Base-by-base conservation (phyloP, 2,329 filamentous ascomycete species). In the Furcasterigmium sp. region DNA sequence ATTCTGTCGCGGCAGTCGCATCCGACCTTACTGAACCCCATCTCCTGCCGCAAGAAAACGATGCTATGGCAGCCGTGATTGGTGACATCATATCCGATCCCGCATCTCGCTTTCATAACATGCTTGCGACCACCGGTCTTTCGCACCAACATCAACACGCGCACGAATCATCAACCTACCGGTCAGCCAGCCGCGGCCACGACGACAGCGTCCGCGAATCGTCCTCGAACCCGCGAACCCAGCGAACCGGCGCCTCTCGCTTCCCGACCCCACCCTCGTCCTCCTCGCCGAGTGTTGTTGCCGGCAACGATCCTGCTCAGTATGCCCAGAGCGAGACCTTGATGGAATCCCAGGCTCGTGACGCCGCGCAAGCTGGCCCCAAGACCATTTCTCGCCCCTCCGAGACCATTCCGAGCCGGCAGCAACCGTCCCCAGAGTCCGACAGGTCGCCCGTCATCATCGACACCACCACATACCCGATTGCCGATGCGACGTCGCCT, bases 51-150 rank as follows among this genome's bases (percentile, higher is more conserved):
- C n/a, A n/a, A 52, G 50, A 49, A 47, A 28, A 60, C 56, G 58
- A 69, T 70, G 73, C 64, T 68, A 83, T 84, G 80, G 80, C 78
- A 59, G 72, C 78, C 65, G 63, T 82, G 65, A 75, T 82, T 55
- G 76, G 77, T 63, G 87, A 91, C 72, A 82, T 82, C 70, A 80
- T 82, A 67, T 78, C 86, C 64, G 82, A 88, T 68, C 39, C 20
- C 18, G 74, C 82, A 55, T 75, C 79, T 56, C 78, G 81, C 67
- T 84, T 85, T 67, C 79, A 81, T 71, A 80, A 75, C 69, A 85
- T 82, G 75, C 85, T 88, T 70, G 65, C 69, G 46, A 64, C 67
- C 44, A 63, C 72, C 36, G 66, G 67, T 40, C 54, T 71, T 10
- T 41, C 62, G 50, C 69, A 68, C 50, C 69, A 68, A 50, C 71